These are phyloP conservation scores for Dispira parvispora DNA, from an alignment of 192 early-diverging fungal species.

Conservation along the genomic window DNA sequence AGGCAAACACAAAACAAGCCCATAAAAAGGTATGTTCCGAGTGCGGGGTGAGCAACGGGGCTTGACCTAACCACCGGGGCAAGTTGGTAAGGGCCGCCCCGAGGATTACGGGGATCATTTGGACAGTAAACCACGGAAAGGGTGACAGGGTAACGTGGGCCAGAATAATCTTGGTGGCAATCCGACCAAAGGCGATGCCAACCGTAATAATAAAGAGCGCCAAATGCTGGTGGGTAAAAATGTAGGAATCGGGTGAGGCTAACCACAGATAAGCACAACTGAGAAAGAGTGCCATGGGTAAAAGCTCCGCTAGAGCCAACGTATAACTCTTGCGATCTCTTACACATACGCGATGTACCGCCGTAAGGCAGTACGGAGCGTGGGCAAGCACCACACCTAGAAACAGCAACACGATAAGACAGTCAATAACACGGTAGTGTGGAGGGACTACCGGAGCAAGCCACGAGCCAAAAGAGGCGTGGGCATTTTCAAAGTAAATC, in stretches of 20 bases:
- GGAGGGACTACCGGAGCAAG: conserved; percentile 18
- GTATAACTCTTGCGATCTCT: conserved; percentile 41
- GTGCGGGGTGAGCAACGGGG: conserved; percentile 43
- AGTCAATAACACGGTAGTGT: conserved; percentile 21
- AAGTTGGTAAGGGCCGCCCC: conserved; percentile 53
- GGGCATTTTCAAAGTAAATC: conserved; percentile 25
- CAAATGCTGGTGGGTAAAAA: conserved; percentile 48
- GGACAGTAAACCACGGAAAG: conserved; percentile 70
- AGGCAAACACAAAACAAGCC: conserved; percentile 50
- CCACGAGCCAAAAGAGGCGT: conserved; percentile 11
- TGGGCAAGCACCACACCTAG: conserved; percentile 16
- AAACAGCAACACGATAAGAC: conserved; percentile 18
- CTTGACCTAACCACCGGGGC: conserved; percentile 31
- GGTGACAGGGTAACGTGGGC: conserved; percentile 68
- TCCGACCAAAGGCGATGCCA: conserved; percentile 72
- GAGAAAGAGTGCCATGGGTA: conserved; percentile 43
- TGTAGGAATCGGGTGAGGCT: conserved; percentile 43
- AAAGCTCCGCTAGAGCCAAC: conserved; percentile 39
- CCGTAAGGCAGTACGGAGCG: conserved; percentile 22
- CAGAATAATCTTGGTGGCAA: conserved; percentile 80
- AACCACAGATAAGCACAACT: conserved; percentile 53
- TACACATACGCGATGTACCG: conserved; percentile 29
- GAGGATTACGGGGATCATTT: conserved; percentile 52
- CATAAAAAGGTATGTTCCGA: conserved; percentile 54
- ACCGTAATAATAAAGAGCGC: conserved; percentile 55